Base-by-base conservation (phyloP, 2,329 filamentous ascomycete species). In the Chaetomium sp. region DNA sequence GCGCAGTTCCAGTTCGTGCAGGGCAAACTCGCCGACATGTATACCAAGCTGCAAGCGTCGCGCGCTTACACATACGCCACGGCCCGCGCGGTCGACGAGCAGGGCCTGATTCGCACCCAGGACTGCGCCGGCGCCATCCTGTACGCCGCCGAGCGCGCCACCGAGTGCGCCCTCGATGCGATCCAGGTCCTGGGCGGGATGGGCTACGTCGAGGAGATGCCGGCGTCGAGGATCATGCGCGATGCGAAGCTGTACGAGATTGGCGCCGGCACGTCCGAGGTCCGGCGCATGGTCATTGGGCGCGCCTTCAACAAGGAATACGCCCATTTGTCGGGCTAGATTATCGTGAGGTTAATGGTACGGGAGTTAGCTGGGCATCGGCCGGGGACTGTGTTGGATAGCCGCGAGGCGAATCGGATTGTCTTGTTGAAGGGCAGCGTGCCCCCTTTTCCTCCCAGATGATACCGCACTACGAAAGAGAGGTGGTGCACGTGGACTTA, bases 161-260 rank as follows among this genome's bases (percentile, higher is more conserved):
- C 91, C 0, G 92, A 97, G 78, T 91, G 88, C 65, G 85, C 92
- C 0, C 83, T 96, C 33, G 93, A 97, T 78, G 91, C 90, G 54
- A 91, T 98, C 65, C 95, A 99, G 78, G 83, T 97, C 65, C 85
- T 99, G 74, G 95, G 95, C 21, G 95, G 94, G 0, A 98, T 94
- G 87, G 94, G 94, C 3, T 98, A 98, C 74, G 87, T 96, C 71
- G 96, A 97, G 77, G 95, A 99, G 79, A 92, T 98, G 80, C 89
- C 92, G 0, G 93, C 92, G 0, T 96, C 93, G 25, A 83, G 94
- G 69, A 83, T 98, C 70, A 78, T 98, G 71, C 80, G 95, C 73
- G 86, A 89, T 77, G 86, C 86, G 42, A 89, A 89, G 76, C 77
- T 99, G 66, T 99, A 99, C 76, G 95, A 98, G 79, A 98, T 99